A percentile compares a stretch with the other conserved stretches of the same genome.
These are phyloP conservation scores for Avena atlantica DNA, from an alignment of 176 grass and related monocot species.

Conservation along the genomic window DNA sequence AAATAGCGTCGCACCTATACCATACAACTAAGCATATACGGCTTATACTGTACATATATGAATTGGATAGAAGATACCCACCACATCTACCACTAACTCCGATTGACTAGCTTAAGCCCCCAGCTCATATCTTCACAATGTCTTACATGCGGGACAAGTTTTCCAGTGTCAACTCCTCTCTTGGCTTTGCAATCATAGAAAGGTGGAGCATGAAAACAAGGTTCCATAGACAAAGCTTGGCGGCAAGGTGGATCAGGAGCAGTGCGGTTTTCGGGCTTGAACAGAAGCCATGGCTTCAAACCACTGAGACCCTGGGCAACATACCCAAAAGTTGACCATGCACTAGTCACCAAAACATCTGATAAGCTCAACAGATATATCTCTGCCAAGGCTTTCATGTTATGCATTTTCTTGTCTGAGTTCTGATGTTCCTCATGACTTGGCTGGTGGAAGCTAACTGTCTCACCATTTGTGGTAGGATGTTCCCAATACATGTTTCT, in stretches of 20 bases:
- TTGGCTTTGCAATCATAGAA: slow-evolving; percentile 83
- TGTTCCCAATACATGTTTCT: slow-evolving; percentile 95
- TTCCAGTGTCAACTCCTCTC: slow-evolving; percentile 70
- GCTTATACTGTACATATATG: slow-evolving; percentile 50
- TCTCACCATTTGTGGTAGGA: slow-evolving; percentile 62
- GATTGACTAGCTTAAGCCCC: slow-evolving; percentile 84
- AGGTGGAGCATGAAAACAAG: slow-evolving; percentile 92
- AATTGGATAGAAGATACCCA: slow-evolving; percentile 18
- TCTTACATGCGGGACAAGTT: slow-evolving; percentile 79
- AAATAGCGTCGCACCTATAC: slow-evolving; percentile 28
- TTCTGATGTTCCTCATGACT: slow-evolving; percentile 86
- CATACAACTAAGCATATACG: slow-evolving; percentile 1
- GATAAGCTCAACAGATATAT: slow-evolving; percentile 92
- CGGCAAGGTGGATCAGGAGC: slow-evolving; percentile 68
- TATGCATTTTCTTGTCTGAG: slow-evolving; percentile 79
- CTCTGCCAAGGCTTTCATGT: slow-evolving; percentile 92
- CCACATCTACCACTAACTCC: slow-evolving; percentile 52
- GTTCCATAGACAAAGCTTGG: slow-evolving; percentile 81
- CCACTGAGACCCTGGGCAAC: slow-evolving; percentile 88
- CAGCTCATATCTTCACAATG: slow-evolving; percentile 96
- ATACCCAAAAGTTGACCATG: slow-evolving; percentile 96
- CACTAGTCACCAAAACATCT: slow-evolving; percentile 80
- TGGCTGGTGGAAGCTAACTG: slow-evolving; percentile 82
- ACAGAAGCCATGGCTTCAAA: slow-evolving; percentile 84
- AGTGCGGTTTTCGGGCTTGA: slow-evolving; percentile 71